phyloP scores from a whole-genome alignment of 768 basidiomycete species.

The Boletales sp. region DNA sequence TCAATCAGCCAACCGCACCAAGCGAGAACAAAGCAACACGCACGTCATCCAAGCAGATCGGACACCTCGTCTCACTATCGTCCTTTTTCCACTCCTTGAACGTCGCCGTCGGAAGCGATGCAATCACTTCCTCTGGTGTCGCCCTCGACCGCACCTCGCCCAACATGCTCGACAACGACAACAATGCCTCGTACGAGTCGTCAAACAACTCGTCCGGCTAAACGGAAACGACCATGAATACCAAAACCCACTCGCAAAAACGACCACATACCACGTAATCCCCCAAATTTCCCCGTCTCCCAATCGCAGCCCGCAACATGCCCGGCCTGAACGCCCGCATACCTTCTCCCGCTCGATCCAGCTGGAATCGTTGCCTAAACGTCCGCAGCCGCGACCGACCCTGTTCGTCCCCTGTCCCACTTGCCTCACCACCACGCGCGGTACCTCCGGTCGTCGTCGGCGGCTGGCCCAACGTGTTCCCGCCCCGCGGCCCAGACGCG shows the following conservation, averaged over 20 bases:
- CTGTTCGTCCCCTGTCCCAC: constrained; percentile 10
- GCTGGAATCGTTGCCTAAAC: constrained; percentile 27
- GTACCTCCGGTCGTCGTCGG: neutral
- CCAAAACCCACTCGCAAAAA: neutral
- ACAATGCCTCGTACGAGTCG: constrained; percentile 65
- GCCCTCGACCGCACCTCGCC: constrained; percentile 68
- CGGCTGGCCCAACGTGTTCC: neutral
- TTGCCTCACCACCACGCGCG: too few species aligned
- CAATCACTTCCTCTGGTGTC: constrained; percentile 59
- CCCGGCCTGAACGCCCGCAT: constrained; percentile 20
- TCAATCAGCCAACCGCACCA: neutral
- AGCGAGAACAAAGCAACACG: constrained; percentile 23
- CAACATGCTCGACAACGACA: constrained; percentile 54
- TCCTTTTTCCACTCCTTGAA: constrained; percentile 68
- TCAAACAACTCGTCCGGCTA: constrained; percentile 79
- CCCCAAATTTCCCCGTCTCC: constrained; percentile 30
- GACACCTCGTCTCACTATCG: constrained; percentile 71
- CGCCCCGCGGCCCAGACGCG: constrained; percentile 13
- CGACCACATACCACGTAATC: constrained; percentile 51
- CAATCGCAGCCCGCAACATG: constrained; percentile 20
- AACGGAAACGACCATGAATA: constrained; percentile 5
- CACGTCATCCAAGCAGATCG: constrained; percentile 84
- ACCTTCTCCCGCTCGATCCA: constrained; percentile 22
- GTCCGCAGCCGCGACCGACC: constrained; percentile 21
- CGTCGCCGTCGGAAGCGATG: constrained; percentile 52